phyloP scores from a whole-genome alignment of 2,329 filamentous ascomycete species.

The Penicillium sp. region DNA sequence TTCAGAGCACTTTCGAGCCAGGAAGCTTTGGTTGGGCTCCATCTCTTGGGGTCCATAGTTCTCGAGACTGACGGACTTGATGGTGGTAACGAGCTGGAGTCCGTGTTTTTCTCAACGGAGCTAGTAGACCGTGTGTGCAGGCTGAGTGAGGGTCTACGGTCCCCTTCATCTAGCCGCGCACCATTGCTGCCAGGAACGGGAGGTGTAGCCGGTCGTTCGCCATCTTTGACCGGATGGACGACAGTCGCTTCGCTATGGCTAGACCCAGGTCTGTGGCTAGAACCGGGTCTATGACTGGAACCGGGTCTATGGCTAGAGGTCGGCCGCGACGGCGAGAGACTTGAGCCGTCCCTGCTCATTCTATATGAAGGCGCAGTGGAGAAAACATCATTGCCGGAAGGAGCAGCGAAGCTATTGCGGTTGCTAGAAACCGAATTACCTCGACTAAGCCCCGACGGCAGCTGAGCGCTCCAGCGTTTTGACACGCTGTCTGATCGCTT shows the following conservation, averaged over 20 bases:
- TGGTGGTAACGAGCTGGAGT: too few relatives aligned
- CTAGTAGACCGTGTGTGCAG: conserved; percentile 38
- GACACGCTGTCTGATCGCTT: conserved; percentile 90
- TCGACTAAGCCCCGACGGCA: conserved; percentile 58
- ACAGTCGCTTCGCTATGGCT: conserved; percentile 54
- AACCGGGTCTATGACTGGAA: too few relatives aligned
- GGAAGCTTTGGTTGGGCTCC: conserved; percentile 89
- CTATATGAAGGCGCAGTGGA: too few relatives aligned
- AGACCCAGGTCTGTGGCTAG: conserved; percentile 61
- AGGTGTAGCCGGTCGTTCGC: conserved; percentile 26
- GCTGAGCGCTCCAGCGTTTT: conserved; percentile 86
- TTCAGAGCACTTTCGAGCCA: conserved; percentile 94
- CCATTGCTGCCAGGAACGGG: too few relatives aligned
- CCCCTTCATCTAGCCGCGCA: too few relatives aligned
- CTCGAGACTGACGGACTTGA: conserved; percentile 64
- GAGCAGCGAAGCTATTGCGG: too few relatives aligned
- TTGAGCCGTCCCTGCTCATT: conserved; percentile 61
- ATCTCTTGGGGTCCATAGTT: conserved; percentile 72
- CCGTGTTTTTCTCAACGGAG: conserved; percentile 38
- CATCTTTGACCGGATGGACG: too few relatives aligned
- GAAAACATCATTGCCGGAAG: too few relatives aligned
- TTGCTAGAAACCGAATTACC: too few relatives aligned
- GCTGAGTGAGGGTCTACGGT: too few relatives aligned
- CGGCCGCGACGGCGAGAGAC: conserved; percentile 49
- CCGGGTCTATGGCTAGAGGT: too few relatives aligned